A percentile compares a stretch with the other conserved stretches of the same genome.
phyloP scores from a whole-genome alignment of 2,329 filamentous ascomycete species.

The Ramularia endophylla region DNA sequence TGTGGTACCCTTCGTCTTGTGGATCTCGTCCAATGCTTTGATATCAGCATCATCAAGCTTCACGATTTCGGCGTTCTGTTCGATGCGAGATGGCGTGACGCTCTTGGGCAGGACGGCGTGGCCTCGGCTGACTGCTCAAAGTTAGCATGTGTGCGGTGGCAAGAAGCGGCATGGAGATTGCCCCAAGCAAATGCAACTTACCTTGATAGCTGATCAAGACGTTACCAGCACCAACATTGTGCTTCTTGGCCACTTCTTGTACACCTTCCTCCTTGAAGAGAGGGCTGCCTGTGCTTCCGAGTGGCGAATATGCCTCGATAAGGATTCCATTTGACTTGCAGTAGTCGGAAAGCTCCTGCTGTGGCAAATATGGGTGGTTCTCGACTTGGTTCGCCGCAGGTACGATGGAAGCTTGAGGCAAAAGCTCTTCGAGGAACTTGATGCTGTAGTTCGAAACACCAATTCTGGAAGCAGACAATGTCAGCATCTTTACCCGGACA shows the following conservation, averaged over 20 bases:
- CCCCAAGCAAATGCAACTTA: constrained; percentile 38
- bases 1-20: constrained; percentile 42
- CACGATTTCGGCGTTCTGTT: constrained; percentile 62
- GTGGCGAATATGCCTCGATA: constrained; percentile 61
- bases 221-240: constrained; percentile 44
- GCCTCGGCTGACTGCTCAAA: constrained; percentile 55
- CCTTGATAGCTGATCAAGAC: constrained; percentile 68
- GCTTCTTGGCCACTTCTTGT: constrained; percentile 46
- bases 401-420: constrained; percentile 29
- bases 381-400: constrained; percentile 25
- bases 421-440: constrained; percentile 43
- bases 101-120: constrained; percentile 61
- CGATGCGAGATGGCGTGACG: constrained; percentile 54
- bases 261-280: constrained; percentile 44
- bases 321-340: constrained; percentile 64
- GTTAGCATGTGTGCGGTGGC: constrained; percentile 4
- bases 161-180: too few species aligned
- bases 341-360: constrained; percentile 65
- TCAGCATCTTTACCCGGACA: not conserved
- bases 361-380: constrained; percentile 65
- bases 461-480: constrained; percentile 24
- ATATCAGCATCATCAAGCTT: constrained; percentile 60
- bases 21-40: constrained; percentile 42
- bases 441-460: constrained; percentile 47
- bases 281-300: constrained; percentile 45